These are phyloP conservation scores for Ramaria rubella DNA, from an alignment of 768 basidiomycete genomes.

Conservation along the genomic window DNA sequence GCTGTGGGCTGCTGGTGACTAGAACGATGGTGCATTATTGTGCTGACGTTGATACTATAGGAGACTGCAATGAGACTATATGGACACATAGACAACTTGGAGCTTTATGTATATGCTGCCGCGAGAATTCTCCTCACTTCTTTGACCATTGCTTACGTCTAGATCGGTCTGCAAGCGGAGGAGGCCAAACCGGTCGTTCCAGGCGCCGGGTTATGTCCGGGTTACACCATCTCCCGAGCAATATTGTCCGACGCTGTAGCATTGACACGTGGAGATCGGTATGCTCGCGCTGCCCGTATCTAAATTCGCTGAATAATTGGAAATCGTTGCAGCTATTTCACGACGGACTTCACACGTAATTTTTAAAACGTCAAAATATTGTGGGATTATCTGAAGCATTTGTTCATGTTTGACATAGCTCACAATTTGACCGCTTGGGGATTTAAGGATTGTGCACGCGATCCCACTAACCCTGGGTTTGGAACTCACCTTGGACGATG, in stretches of 20 bases:
- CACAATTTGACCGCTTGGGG: constrained; percentile 76
- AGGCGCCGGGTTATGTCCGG: constrained; percentile 74
- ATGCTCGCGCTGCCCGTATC: neutral
- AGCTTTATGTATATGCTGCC: constrained; percentile 52
- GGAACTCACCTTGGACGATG: constrained; percentile 65
- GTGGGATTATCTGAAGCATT: too few relatives aligned
- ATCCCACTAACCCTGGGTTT: constrained; percentile 59
- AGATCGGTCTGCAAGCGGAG: constrained; percentile 69
- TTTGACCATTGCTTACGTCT: neutral
- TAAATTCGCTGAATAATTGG: neutral
- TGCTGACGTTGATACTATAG: neutral
- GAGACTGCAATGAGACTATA: constrained; percentile 60
- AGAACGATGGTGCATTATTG: constrained; percentile 42
- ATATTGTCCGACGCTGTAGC: constrained; percentile 75
- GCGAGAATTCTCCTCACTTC: neutral
- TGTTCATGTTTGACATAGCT: constrained; percentile 26
- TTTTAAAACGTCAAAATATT: constrained; percentile 12
- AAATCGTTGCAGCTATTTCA: constrained; percentile 45
- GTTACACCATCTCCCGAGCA: constrained; percentile 77
- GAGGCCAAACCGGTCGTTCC: constrained; percentile 54
- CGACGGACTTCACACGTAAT: constrained; percentile 70
- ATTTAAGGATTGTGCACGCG: constrained; percentile 60
- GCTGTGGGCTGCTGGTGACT: constrained; percentile 32
- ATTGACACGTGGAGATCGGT: constrained; percentile 63
- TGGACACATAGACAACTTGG: constrained; percentile 68